A percentile compares a stretch with the other conserved stretches of the same genome.
Evolutionary conservation across 192 early-diverging fungal species (phyloP).

Genomic region (Diversispora eburnea): DNA sequence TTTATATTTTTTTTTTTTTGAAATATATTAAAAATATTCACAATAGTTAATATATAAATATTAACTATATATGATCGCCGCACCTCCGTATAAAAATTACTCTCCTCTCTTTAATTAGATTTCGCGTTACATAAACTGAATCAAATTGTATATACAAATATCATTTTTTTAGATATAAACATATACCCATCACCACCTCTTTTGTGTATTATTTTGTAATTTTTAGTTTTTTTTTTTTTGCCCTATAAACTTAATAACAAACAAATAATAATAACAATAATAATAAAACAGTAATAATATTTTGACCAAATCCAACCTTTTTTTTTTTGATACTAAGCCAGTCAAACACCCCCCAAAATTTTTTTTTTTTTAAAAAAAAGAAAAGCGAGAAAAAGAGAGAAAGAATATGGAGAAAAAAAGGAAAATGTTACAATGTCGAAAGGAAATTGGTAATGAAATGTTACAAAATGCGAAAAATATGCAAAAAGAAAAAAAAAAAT

Average conservation of each 20-base stretch:
- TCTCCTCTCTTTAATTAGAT: too few relatives aligned
- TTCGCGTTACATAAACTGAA: too few relatives aligned
- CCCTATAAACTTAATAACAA: neutral
- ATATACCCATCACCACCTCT: too few relatives aligned
- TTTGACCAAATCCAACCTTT: neutral
- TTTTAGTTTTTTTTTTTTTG: too few relatives aligned
- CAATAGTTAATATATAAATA: too few relatives aligned
- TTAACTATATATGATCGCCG: too few relatives aligned
- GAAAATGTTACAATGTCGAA: neutral
- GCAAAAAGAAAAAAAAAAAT: neutral
- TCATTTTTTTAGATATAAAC: too few relatives aligned
- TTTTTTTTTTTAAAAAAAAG: neutral
- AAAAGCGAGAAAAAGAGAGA: neutral
- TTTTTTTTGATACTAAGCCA: neutral
- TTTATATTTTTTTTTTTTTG: too few relatives aligned
- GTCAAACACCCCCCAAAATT: neutral
- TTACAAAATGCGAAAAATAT: neutral
- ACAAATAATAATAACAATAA: neutral
- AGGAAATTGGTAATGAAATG: slow-evolving; percentile 1
- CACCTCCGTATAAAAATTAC: too few relatives aligned
- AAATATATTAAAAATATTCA: too few relatives aligned
- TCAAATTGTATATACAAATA: too few relatives aligned
- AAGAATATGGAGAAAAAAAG: neutral
- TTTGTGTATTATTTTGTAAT: too few relatives aligned
- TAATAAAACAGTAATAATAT: neutral